Base-by-base conservation (phyloP, 1,284 basidiomycete genomes). In the Hemileia vastatrix region DNA sequence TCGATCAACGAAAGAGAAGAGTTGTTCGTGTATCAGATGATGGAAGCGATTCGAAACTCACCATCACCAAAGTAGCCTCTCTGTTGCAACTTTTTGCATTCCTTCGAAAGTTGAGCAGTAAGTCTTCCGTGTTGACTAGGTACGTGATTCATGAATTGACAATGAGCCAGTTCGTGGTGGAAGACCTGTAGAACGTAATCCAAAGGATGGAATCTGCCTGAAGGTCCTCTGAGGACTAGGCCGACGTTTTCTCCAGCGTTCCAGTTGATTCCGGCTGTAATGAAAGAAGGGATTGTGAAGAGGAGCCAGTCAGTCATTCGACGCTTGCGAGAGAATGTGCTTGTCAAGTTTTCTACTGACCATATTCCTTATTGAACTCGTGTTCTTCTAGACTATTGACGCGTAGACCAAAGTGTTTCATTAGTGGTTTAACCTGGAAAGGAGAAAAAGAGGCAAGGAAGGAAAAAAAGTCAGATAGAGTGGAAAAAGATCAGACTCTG, bases 141-240 rank as follows among this genome's bases (percentile, higher is more conserved):
- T 3, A 71, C 66, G 55, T 71, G 68, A 24, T 71, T 70, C 70
- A 71, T 71, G 50, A 69, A 66, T 58, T 65, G 67, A 56, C 67
- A 69, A 43, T 71, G 70, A 9, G 70, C 70, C 21, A 71, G 56
- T 57, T 71, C 70, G 44, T 71, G 70, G 55, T 66, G 67, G 32
- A 71, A 69, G 8, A 71, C 70, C 63, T 66, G 65, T 11, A 70
- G 51, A 6, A 70, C 65, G 63, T 66, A 66, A 32, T 69, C 66
- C 6, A 70, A 49, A 18, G 70, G 70, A 1, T 66, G 64, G 53
- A 68, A 71, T 31, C 45, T 60, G 15, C 69, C 69, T 50, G 67
- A 64, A 21, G 63, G 63, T 3, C 66, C 62, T 18, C 67, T 52
- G 1, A 71, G 66, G 18, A 71, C 67, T 13, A 71, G 63, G 44